These are phyloP conservation scores for Exobasidium cylindrosporum DNA, from an alignment of 1,284 basidiomycete species.

Conservation along the genomic window DNA sequence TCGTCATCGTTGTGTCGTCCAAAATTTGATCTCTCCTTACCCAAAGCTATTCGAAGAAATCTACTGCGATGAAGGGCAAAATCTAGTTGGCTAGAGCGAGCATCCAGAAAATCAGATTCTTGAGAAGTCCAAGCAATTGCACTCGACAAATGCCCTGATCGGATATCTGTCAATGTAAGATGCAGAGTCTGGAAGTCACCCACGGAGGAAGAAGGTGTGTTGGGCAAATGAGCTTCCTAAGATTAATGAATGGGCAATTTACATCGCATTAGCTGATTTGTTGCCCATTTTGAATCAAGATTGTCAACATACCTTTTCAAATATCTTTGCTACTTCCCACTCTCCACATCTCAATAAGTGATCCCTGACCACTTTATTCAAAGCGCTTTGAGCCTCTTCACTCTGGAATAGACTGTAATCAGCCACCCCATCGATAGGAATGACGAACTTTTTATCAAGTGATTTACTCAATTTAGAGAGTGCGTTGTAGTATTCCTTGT, in stretches of 20 bases:
- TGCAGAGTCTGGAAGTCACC: constrained; percentile 20
- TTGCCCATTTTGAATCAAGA: constrained; percentile 20
- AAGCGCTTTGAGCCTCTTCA: constrained; percentile 26
- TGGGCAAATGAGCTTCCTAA: constrained; percentile 10
- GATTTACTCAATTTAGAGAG: constrained; percentile 40
- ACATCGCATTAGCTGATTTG: too few relatives aligned
- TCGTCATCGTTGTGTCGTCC: constrained; percentile 1
- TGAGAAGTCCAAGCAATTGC: constrained; percentile 39
- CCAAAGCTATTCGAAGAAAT: constrained; percentile 41
- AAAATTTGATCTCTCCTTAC: constrained; percentile 11
- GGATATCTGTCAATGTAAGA: constrained; percentile 21
- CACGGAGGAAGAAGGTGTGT: constrained; percentile 1
- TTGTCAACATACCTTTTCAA: constrained; percentile 21
- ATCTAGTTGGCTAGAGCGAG: constrained; percentile 34
- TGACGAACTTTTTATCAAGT: constrained; percentile 46
- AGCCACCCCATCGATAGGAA: constrained; percentile 33
- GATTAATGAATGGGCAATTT: constrained; percentile 16
- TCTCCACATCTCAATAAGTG: constrained; percentile 46
- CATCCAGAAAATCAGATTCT: constrained; percentile 26
- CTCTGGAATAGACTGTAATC: constrained; percentile 38
- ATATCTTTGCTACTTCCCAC: constrained; percentile 28
- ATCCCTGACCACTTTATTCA: constrained; percentile 36
- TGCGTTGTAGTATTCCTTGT: constrained; percentile 41
- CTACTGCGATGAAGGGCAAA: constrained; percentile 42
- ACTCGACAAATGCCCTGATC: constrained; percentile 30